Conservation (phyloP, 1,139 yeast species). For the Lodderomyces jiufengensis region DNA sequence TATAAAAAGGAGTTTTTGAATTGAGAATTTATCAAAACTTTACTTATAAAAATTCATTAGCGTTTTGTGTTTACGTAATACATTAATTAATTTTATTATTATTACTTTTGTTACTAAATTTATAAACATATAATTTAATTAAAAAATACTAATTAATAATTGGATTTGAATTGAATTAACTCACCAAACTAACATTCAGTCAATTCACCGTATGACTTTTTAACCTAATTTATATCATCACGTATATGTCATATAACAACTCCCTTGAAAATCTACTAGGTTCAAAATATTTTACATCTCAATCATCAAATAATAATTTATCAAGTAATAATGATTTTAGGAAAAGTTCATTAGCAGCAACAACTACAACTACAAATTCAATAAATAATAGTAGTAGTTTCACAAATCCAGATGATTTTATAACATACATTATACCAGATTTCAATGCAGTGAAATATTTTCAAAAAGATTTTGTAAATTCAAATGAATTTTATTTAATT, state of each 20-base stretch:
- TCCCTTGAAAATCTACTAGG: slow-evolving; percentile 1
- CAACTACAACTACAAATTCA: slow-evolving; percentile 4
- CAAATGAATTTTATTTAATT: slow-evolving; percentile 34
- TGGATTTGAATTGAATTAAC: too few species aligned
- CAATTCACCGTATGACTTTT: too few species aligned
- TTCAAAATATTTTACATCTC: slow-evolving; percentile 1
- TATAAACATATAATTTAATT: too few species aligned
- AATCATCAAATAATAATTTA: background rate
- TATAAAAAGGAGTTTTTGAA: too few species aligned
- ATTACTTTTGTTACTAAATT: too few species aligned
- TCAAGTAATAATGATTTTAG: background rate
- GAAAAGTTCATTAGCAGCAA: slow-evolving; percentile 1
- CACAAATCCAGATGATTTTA: slow-evolving; percentile 23
- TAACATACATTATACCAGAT: slow-evolving; percentile 49
- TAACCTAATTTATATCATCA: too few species aligned
- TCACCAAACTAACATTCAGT: too few species aligned
- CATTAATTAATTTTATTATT: too few species aligned
- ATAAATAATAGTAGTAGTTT: slow-evolving; percentile 5
- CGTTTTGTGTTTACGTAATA: too few species aligned
- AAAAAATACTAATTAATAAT: too few species aligned
- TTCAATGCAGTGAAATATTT: slow-evolving; percentile 50
- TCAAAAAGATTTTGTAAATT: slow-evolving; percentile 36
- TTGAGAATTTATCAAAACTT: too few species aligned
- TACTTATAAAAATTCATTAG: too few species aligned
- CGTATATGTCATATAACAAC: slow-evolving; percentile 1